phyloP scores from a whole-genome alignment of 129 eudicot genomes.

The Glebionis coronaria region DNA sequence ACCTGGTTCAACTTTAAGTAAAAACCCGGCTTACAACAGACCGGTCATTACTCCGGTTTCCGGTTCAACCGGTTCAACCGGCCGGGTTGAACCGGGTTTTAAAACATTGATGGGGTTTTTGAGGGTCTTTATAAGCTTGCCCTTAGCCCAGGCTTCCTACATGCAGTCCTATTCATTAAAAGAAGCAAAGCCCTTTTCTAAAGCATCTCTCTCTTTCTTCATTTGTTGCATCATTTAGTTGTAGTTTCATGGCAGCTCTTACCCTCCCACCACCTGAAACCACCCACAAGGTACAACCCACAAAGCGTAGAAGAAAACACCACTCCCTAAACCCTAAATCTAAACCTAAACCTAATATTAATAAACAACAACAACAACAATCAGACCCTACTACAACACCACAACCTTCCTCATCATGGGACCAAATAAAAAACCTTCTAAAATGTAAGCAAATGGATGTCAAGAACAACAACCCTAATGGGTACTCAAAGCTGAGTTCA shows the following conservation, averaged over 20 bases:
- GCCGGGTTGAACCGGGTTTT: too few relatives aligned
- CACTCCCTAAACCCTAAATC: conserved; percentile 23
- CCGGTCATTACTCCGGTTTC: too few relatives aligned
- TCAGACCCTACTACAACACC: background rate
- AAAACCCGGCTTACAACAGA: too few relatives aligned
- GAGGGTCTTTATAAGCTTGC: too few relatives aligned
- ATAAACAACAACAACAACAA: conserved; percentile 27
- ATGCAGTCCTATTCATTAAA: conserved; percentile 44
- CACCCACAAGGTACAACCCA: conserved; percentile 38
- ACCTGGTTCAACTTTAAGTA: too few relatives aligned
- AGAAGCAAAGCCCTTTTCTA: conserved; percentile 39
- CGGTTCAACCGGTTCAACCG: too few relatives aligned
- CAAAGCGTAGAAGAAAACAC: conserved; percentile 46
- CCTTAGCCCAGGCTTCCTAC: too few relatives aligned
- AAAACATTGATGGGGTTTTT: too few relatives aligned
- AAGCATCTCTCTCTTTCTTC: conserved; percentile 36
- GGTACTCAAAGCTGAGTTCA: conserved; percentile 44
- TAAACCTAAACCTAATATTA: too few relatives aligned
- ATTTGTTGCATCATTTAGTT: conserved; percentile 18
- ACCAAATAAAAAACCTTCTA: conserved; percentile 71
- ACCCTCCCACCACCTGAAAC: conserved; percentile 46
- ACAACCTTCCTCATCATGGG: conserved; percentile 59
- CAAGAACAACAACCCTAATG: conserved; percentile 38
- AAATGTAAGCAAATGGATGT: conserved; percentile 69
- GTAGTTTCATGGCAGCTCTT: conserved; percentile 41